These are phyloP conservation scores for Jimgerdemannia lactiflua DNA, from an alignment of 192 early-diverging fungal species.

Conservation along the genomic window DNA sequence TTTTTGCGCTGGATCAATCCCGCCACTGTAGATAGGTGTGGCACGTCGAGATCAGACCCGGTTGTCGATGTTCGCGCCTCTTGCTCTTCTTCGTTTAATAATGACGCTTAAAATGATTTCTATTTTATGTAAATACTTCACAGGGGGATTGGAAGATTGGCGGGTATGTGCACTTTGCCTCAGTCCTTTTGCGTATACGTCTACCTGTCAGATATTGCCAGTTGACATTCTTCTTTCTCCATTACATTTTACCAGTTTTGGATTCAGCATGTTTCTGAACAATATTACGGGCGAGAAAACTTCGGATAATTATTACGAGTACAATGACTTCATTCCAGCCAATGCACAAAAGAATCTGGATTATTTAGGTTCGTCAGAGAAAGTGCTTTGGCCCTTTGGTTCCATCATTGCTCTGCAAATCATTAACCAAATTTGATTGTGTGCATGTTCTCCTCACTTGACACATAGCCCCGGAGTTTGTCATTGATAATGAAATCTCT, in stretches of 20 bases:
- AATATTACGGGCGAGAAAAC: conserved; percentile 27
- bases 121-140: neutral
- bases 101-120: neutral
- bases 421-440: neutral
- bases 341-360: conserved; percentile 59
- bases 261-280: conserved; percentile 57
- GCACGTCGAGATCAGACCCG: no score
- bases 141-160: conserved; percentile 81
- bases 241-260: conserved; percentile 41
- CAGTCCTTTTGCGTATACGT: no score
- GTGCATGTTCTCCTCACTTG: no score
- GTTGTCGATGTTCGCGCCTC: no score
- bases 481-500: conserved; percentile 51
- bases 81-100: no score
- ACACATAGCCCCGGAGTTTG: conserved; percentile 62
- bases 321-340: conserved; percentile 54
- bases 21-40: neutral
- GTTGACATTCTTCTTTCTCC: neutral
- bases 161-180: conserved; percentile 36
- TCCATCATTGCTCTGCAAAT: no score
- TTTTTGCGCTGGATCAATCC: no score
- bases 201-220: neutral
- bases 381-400: neutral
- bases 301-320: conserved; percentile 39
- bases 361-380: conserved; percentile 34